Conservation (phyloP, 2,329 filamentous ascomycete species). For the Ceratocystis variospora region DNA sequence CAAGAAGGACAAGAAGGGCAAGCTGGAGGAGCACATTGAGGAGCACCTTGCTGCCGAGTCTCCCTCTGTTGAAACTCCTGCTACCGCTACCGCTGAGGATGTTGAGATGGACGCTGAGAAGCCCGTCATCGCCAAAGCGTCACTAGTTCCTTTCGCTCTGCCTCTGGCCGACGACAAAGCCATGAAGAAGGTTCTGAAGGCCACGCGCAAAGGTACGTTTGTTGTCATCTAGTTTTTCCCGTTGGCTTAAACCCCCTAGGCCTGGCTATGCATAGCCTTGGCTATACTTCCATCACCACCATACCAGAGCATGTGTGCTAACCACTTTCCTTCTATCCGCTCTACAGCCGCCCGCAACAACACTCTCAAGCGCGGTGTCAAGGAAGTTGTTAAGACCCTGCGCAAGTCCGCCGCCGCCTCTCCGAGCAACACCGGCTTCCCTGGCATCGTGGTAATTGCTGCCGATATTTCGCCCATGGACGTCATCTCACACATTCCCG, state of each 20-base stretch:
- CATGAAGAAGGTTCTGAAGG: constrained; percentile 48
- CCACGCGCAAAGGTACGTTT: constrained; percentile 40
- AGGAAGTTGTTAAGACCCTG: constrained; percentile 96
- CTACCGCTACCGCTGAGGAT: constrained; percentile 30
- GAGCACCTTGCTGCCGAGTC: constrained; percentile 39
- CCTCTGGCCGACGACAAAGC: constrained; percentile 69
- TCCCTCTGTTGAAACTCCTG: constrained; percentile 29
- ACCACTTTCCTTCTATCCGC: constrained; percentile 19
- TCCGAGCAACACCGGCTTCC: constrained; percentile 48
- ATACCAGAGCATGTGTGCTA: constrained; percentile 16
- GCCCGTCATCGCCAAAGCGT: constrained; percentile 34
- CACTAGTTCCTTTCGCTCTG: constrained; percentile 70
- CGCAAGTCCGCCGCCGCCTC: constrained; percentile 71
- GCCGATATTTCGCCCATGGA: constrained; percentile 98
- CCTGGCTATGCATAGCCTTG: neutral
- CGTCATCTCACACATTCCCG: constrained; percentile 94
- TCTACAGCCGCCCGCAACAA: constrained; percentile 77
- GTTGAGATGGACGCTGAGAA: constrained; percentile 24
- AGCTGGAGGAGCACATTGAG: constrained; percentile 62
- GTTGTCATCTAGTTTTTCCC: neutral
- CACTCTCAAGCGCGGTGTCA: constrained; percentile 92
- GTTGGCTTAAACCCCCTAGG: neutral
- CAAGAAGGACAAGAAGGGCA: constrained; percentile 49
- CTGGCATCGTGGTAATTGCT: constrained; percentile 76
- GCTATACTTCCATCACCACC: neutral